Conservation (phyloP, 345 rosid genomes). For the Melaleuca alternifolia region DNA sequence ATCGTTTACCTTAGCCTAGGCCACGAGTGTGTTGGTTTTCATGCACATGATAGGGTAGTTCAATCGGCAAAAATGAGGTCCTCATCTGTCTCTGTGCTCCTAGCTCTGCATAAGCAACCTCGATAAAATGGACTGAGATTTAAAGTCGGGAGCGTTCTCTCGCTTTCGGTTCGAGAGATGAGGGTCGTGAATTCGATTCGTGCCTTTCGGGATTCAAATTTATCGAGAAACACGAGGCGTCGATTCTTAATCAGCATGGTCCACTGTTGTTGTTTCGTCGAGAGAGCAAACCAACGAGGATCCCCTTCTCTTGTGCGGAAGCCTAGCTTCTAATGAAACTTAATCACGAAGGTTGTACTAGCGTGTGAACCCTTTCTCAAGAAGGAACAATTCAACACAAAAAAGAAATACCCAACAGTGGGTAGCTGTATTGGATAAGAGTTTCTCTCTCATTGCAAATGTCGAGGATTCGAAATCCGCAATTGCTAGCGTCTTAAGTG, state of each 20-base stretch:
- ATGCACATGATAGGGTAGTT: background rate
- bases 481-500: no score
- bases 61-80: background rate
- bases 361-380: background rate
- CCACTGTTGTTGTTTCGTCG: background rate
- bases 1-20: background rate
- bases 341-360: background rate
- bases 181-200: background rate
- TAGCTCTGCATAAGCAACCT: background rate
- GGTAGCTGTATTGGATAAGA: no score
- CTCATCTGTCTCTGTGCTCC: background rate
- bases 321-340: background rate
- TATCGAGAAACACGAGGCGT: background rate
- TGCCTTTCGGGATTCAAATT: background rate
- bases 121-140: background rate
- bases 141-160: background rate
- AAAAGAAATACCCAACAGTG: no score
- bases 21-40: background rate
- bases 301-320: background rate
- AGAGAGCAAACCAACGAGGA: background rate
- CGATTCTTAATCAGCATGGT: background rate
- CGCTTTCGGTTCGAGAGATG: rapidly evolving
- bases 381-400: background rate
- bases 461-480: no score
- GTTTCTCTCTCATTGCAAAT: no score